Base-by-base conservation (phyloP, 2,329 filamentous ascomycete genomes). In the Paecilomyces variotii region DNA sequence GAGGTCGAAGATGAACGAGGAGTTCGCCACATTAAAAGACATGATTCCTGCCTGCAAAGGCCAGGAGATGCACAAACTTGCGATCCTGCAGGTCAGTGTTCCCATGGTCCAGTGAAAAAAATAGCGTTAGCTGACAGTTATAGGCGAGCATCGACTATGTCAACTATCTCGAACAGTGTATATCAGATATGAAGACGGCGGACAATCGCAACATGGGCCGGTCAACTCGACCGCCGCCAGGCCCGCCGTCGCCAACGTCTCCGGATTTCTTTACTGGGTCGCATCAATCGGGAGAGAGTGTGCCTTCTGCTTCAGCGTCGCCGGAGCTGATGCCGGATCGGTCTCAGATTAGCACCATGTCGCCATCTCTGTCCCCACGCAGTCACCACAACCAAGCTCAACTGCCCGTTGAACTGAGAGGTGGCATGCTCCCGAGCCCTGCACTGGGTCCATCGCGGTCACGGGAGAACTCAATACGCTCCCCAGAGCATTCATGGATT, bases 1-100 rank as follows among this genome's bases (percentile, higher is more conserved):
- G 67, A 82, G 94, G 62, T 96, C 90, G 11, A 99, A 97, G 79
- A 99, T 97, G 93, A 97, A 99, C 66, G 93, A 97, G 72, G 94
- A 97, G 76, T 97, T 97, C 77, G 89, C 86, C 1, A 88, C 95
- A 14, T 78, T 97, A 64, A 97, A 97, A 76, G 84, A 88, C 67
- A 91, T 99, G 89, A 95, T 97, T 59, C 94, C 94, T 0, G 93
- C 94, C 1, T 97, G 94, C 73, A 86, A 84, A n/a, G 92, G 91
- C 5, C 84, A 87, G 64, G 93, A 97, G 69, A 97, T 97, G 94
- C 94, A 97, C 75, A 99, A 99, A 76, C 79, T 97, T 59, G 91
- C 92, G 14, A 97, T 97, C 65, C 77, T 97, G 55, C 91, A 97
- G 84, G 92, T 95, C 73, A 63, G 4, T 9, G 45, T 54, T 56